Percentiles rank a stretch among this genome's conserved stretches.
Evolutionary conservation across 345 rosid genomes (phyloP).

Genomic region (Pistacia atlantica): DNA sequence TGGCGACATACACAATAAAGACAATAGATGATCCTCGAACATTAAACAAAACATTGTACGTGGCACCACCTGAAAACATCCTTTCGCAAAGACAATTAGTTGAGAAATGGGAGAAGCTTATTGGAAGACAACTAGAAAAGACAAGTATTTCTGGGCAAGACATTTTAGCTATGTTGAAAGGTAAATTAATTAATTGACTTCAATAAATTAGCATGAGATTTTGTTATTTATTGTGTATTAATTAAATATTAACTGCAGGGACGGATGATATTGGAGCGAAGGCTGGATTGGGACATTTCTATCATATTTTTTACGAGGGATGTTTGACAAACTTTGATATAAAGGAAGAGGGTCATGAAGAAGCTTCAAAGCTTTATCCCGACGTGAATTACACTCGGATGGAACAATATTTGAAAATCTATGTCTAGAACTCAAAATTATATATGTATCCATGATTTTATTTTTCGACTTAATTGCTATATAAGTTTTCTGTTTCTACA

Average conservation of each 20-base stretch:
- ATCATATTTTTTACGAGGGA: slow-evolving; percentile 78
- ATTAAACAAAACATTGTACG: slow-evolving; percentile 59
- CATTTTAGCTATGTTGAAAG: slow-evolving; percentile 61
- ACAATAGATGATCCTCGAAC: slow-evolving; percentile 70
- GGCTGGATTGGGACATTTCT: slow-evolving; percentile 78
- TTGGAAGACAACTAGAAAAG: slow-evolving; percentile 47
- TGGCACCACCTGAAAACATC: slow-evolving; percentile 54
- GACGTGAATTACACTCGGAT: slow-evolving; percentile 66
- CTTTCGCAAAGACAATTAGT: slow-evolving; percentile 59
- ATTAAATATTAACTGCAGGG: slow-evolving; percentile 28
- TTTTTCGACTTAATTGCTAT: no score
- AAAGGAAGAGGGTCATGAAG: slow-evolving; percentile 49
- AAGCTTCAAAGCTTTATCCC: slow-evolving; percentile 78
- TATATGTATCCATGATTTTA: no score
- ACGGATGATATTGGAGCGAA: slow-evolving; percentile 52
- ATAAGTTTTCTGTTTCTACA: no score
- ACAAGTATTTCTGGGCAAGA: slow-evolving; percentile 41
- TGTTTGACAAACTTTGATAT: slow-evolving; percentile 69
- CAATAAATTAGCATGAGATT: no score
- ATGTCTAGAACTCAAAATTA: not conserved
- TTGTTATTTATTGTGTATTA: no score
- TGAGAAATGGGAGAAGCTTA: slow-evolving; percentile 67
- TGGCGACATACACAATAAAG: slow-evolving; percentile 58
- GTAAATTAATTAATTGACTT: slow-evolving; percentile 22
- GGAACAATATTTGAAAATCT: slow-evolving; percentile 52